Evolutionary conservation across 192 early-diverging fungal species (phyloP), one percentile per base, ranked within the genome.

Genomic region (Funneliformis mosseae): DNA sequence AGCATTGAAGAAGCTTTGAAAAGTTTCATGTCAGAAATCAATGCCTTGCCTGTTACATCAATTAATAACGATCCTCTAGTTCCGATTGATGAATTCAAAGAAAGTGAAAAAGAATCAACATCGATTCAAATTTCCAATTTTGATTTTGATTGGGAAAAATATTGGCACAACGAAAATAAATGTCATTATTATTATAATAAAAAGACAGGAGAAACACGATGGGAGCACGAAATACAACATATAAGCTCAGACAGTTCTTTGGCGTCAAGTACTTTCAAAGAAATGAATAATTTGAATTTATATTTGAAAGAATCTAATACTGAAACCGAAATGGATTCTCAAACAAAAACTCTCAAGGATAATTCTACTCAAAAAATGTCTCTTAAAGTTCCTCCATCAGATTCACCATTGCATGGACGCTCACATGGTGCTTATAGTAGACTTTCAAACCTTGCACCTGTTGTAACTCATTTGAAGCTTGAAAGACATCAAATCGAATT

Each of bases 1-100:
- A 73, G 71, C 27, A 73, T 73, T 14, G 71, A 73, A 73, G 43
- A 42, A 48, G 71, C 71, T 18, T 73, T 73, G 43, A 73, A 73
- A 73, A 73, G 25, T 23, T 73, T 73, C 43, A 48, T 73, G 71
- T 73, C 71, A 12, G 71, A 73, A 73, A 73, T 73, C 21, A 73
- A 73, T n/a, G 71, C 71, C 9, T 18, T 73, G n/a, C 71, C 71
- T 0, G 45, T 50, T 50, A 48, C 45, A 7, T 48, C 71, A 5
- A 70, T 70, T 11, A 12, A 70, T 70, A 45, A 43, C 23, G 27
- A 73, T 73, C 50, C 45, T 28, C 2, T 69, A 21, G 38, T 18
- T 41, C 8, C 67, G 18, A 33, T 7, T 69, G 71, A 73, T 41
- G 43, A 50, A 27, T 14, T n/a, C n/a, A 50, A 2, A 12, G 41